Evolutionary conservation across 768 basidiomycete species (phyloP), one percentile per base, ranked within the genome.

Genomic region (Leccinum subtestaceum): DNA sequence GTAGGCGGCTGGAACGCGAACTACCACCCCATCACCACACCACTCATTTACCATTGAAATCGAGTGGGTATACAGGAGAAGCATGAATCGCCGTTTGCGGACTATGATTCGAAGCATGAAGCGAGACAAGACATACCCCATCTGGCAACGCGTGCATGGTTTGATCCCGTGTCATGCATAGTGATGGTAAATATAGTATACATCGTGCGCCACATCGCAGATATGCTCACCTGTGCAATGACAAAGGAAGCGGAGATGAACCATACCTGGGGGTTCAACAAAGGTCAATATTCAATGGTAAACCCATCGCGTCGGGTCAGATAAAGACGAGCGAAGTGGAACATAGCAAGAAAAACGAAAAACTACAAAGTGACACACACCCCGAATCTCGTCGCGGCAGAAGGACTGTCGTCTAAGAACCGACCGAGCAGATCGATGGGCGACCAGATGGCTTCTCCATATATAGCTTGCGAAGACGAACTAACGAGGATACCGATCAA

Each of bases 401-500:
- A 85, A 8, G 85, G 88, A 52, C 70, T 71, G 59, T 81, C 80
- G 62, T 91, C 86, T 60, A 92, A 76, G 73, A 91, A 90, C 65
- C 74, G 82, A 53, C 79, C 81, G 53, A 91, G 76, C 49, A 91
- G 76, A 65, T 88, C 86, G 65, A 93, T 81, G 3, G 89, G 89
- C 2, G 84, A 85, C 91, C 90, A 93, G 55, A 93, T 82, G 13
- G 86, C 83, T 62, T 86, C 84, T 23, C 87, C 89, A 65, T 88
- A 93, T 63, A 93, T 87, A 13, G 84, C 80, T 61, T 85, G 78
- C 19, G 87, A 88, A 19, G 88, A 87, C 1, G 90, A 91, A 57
- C 86, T 85, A 62, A 94, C 90, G 53, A 91, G 84, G 70, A 94
- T 89, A 1, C 90, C 89, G 60, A 93, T 77, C 73, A 93, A 87